These are phyloP conservation scores for Leccinellum rugosiceps DNA, from an alignment of 768 basidiomycete genomes.

Conservation along the genomic window DNA sequence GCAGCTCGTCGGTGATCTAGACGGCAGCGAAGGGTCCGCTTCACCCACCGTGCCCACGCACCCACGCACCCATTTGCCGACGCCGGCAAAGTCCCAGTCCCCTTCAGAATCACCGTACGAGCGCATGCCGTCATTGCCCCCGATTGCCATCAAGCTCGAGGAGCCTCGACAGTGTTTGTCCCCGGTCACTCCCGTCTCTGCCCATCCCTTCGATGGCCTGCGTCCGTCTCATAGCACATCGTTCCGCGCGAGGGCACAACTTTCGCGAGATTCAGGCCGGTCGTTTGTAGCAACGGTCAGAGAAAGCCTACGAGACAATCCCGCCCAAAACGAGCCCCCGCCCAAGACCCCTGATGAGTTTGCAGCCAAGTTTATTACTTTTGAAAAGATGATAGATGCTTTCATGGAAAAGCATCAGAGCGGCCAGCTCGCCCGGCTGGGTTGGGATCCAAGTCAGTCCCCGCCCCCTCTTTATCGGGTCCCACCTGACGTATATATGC, in stretches of 20 bases:
- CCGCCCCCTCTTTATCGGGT: neutral
- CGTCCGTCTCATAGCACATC: conserved; percentile 1
- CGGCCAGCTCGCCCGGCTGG: conserved; percentile 21
- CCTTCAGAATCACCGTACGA: conserved; percentile 11
- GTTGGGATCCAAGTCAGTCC: conserved; percentile 27
- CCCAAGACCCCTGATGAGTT: conserved; percentile 27
- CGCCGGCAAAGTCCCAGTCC: conserved; percentile 26
- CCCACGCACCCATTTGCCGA: conserved; percentile 27
- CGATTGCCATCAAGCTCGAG: conserved; percentile 30
- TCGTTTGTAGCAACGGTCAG: conserved; percentile 13
- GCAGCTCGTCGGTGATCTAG: neutral
- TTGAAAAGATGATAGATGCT: conserved; percentile 17
- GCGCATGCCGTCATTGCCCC: conserved; percentile 26
- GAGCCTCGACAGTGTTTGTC: conserved; percentile 4
- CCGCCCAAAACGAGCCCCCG: neutral
- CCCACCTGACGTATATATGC: conserved; percentile 8
- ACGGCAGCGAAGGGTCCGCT: neutral
- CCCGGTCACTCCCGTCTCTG: neutral
- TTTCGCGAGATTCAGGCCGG: neutral
- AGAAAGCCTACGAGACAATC: conserved; percentile 2
- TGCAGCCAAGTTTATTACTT: conserved; percentile 8
- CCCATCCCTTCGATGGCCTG: neutral
- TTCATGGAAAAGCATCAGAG: conserved; percentile 21
- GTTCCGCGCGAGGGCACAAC: neutral
- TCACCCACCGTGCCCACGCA: conserved; percentile 14